A percentile compares a stretch with the other conserved stretches of the same genome.
These are phyloP conservation scores for Lyophyllum decastes DNA, from an alignment of 768 basidiomycete species.

Conservation along the genomic window DNA sequence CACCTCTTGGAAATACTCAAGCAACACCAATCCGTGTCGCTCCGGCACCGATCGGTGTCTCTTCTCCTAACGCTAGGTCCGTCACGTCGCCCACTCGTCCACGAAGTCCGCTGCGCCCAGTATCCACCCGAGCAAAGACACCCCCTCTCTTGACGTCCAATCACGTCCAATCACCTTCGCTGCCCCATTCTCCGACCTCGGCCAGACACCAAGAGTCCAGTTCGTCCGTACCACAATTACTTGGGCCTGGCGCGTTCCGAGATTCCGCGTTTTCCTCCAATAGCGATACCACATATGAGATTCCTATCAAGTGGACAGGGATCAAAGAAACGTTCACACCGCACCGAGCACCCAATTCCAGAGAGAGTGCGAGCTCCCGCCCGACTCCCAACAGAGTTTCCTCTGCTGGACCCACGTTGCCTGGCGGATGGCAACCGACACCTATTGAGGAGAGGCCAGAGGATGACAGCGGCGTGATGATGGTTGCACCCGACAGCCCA, in stretches of 20 bases:
- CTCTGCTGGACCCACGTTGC: constrained; percentile 39
- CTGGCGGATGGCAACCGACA: constrained; percentile 57
- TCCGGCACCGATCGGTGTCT: neutral
- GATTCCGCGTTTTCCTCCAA: constrained; percentile 63
- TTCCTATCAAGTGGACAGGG: constrained; percentile 68
- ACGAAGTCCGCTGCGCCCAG: constrained; percentile 27
- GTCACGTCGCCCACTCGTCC: constrained; percentile 6
- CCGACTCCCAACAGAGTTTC: constrained; percentile 15
- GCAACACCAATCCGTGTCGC: neutral
- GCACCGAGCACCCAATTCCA: constrained; percentile 2
- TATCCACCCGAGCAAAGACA: constrained; percentile 39
- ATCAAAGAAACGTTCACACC: constrained; percentile 5
- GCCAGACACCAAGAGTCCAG: neutral
- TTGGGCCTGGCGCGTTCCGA: constrained; percentile 61
- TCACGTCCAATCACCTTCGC: constrained; percentile 12
- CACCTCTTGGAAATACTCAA: constrained; percentile 23
- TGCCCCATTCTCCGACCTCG: neutral
- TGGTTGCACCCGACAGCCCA: constrained; percentile 14
- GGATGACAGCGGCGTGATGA: constrained; percentile 16
- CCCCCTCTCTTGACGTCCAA: constrained; percentile 38
- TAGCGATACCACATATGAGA: constrained; percentile 46
- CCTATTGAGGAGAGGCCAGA: constrained; percentile 51
- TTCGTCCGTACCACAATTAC: constrained; percentile 12
- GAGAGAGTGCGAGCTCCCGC: neutral
- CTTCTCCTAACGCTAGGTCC: constrained; percentile 3